Evolutionary conservation across 2,329 filamentous ascomycete species (phyloP), one percentile per base, ranked within the genome.

Genomic region (Immersiporthe knoxdaviesiana): DNA sequence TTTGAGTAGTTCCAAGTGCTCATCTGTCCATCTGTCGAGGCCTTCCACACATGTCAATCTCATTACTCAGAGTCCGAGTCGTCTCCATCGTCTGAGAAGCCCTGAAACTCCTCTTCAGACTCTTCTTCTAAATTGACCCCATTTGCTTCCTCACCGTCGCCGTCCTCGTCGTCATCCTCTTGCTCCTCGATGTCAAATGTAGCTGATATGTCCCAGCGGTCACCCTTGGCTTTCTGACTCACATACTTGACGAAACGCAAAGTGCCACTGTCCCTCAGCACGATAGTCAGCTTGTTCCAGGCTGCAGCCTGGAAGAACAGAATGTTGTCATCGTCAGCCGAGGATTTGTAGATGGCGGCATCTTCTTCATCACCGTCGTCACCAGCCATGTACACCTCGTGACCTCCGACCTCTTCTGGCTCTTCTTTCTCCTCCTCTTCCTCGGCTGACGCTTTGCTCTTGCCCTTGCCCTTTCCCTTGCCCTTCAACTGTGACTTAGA

Each of bases 201-300:
- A 0, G 90, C 96, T 61, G 89, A 91, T 63, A 98, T 85, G 81
- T 99, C 96, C 93, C 94, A 98, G 58, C 96, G 86, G 80, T 98
- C 96, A 0, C 96, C 96, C 76, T 88, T 88, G 10, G 96, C 96
- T 64, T 86, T 88, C 70, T 85, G 85, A 79, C 92, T 97, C 30
- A 99, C 91, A 79, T 98, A 99, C 84, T 98, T 99, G 76, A 98
- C 94, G 78, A 99, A 99, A 78, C 93, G 91, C 77, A 99, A 84
- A 18, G 92, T 91, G 18, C 93, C 94, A 73, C 88, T 89, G 78
- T 99, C 96, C 69, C 96, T 87, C 74, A 98, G 83, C 41, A 98
- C 96, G 73, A 99, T 88, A 72, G 91, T 94, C 83, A 99, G 85
- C 72, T 92, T 93, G 79, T 98, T 98, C 96, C 96, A 99, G 21